phyloP scores from a whole-genome alignment of 352 stramenopile species.

The Phytophthora quininea region DNA sequence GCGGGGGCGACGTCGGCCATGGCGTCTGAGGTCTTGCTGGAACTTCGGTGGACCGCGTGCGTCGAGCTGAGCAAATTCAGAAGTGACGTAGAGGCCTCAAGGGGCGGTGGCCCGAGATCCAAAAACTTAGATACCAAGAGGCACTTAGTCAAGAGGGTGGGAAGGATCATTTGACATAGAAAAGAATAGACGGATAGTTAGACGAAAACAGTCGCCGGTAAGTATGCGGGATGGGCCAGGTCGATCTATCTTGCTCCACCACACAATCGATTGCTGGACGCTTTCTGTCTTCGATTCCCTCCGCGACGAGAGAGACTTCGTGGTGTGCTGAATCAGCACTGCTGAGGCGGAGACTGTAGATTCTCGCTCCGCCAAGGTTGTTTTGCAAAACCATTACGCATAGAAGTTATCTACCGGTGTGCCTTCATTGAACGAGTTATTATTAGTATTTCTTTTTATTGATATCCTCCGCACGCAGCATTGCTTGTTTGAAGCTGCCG shows the following conservation, averaged over 20 bases:
- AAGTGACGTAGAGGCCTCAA: constrained; percentile 18
- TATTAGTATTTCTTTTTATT: no score
- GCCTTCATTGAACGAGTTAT: no score
- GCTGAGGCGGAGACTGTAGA: no score
- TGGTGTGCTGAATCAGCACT: no score
- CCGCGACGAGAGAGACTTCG: neutral
- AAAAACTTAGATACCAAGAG: neutral
- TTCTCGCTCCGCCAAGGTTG: no score
- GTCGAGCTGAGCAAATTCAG: constrained; percentile 27
- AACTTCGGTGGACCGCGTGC: constrained; percentile 13
- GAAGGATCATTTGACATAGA: neutral
- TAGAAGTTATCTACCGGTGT: no score
- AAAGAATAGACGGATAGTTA: neutral
- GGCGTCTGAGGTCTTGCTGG: constrained; percentile 2
- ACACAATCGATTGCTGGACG: no score
- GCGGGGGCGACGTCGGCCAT: constrained; percentile 30
- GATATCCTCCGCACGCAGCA: no score
- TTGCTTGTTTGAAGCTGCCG: neutral
- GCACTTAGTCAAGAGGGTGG: neutral
- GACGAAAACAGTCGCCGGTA: neutral
- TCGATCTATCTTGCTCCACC: neutral
- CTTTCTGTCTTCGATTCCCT: neutral
- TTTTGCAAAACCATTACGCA: no score
- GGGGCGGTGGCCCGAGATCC: constrained; percentile 1
- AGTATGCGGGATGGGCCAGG: neutral